Conservation (phyloP, 2,329 filamentous ascomycete genomes). For the Ophiosphaerella herpotricha region DNA sequence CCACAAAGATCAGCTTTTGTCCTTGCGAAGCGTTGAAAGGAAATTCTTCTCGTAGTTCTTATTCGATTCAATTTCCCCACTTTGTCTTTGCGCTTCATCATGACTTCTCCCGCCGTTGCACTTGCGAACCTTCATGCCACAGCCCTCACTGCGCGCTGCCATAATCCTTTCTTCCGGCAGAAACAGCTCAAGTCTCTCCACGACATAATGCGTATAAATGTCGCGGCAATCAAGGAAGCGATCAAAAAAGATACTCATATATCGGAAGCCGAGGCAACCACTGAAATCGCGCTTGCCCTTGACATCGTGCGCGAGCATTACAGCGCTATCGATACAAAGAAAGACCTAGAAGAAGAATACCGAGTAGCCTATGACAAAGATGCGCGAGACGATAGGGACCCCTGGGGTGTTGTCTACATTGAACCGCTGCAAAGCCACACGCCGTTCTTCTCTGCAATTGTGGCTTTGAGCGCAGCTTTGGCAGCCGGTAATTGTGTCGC, state of each 20-base stretch:
- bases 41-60: background rate
- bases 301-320: conserved; percentile 49
- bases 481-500: conserved; percentile 58
- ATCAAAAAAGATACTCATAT: conserved; percentile 48
- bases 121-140: conserved; percentile 46
- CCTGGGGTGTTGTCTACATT: conserved; percentile 54
- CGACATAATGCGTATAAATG: conserved; percentile 43
- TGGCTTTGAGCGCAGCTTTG: conserved; percentile 51
- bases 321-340: conserved; percentile 44
- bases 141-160: conserved; percentile 51
- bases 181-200: conserved; percentile 53
- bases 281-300: conserved; percentile 51
- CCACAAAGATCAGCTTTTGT: background rate
- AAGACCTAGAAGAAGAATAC: conserved; percentile 50
- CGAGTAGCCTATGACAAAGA: conserved; percentile 48
- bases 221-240: conserved; percentile 45
- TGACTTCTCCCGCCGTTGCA: conserved; percentile 27
- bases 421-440: conserved; percentile 53
- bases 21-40: background rate
- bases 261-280: conserved; percentile 45
- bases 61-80: too few species aligned
- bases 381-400: conserved; percentile 38
- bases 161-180: conserved; percentile 54
- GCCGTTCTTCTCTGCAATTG: conserved; percentile 48
- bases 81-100: conserved; percentile 1